These are phyloP conservation scores for Cercospora sp. DNA, from an alignment of 2,329 filamentous ascomycete species.

Conservation along the genomic window DNA sequence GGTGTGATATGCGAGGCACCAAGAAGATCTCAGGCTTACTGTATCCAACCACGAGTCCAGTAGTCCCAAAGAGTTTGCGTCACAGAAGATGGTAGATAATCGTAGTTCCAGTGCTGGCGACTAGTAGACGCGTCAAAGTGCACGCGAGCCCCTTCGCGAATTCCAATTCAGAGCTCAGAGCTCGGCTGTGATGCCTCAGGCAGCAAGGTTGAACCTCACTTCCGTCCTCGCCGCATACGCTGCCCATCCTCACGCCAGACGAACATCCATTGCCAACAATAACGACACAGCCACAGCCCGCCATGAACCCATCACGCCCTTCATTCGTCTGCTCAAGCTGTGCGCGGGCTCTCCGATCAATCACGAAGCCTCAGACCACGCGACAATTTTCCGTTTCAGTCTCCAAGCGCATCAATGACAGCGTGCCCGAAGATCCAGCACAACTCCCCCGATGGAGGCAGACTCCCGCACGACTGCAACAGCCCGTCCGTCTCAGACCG, in stretches of 20 bases:
- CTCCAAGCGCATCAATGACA: slow-evolving; percentile 23
- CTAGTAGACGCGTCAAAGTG: neutral
- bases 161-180: no score
- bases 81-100: neutral
- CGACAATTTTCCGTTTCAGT: slow-evolving; percentile 20
- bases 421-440: slow-evolving; percentile 27
- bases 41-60: neutral
- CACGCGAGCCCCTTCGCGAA: slow-evolving; percentile 2
- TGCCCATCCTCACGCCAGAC: neutral
- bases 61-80: neutral
- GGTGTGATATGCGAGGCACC: neutral
- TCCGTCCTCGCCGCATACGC: neutral
- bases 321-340: slow-evolving; percentile 38
- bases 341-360: slow-evolving; percentile 28
- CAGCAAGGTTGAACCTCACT: neutral
- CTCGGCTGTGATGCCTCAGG: no score
- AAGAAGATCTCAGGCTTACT: neutral
- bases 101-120: neutral
- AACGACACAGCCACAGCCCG: neutral
- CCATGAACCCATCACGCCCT: slow-evolving; percentile 28
- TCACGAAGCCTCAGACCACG: slow-evolving; percentile 7
- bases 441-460: slow-evolving; percentile 51
- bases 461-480: slow-evolving; percentile 50
- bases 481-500: slow-evolving; percentile 57
- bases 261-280: neutral